Evolutionary conservation across 371 early-diverging fungal genomes (phyloP).

Genomic region (Syncephalastrum monosporum): DNA sequence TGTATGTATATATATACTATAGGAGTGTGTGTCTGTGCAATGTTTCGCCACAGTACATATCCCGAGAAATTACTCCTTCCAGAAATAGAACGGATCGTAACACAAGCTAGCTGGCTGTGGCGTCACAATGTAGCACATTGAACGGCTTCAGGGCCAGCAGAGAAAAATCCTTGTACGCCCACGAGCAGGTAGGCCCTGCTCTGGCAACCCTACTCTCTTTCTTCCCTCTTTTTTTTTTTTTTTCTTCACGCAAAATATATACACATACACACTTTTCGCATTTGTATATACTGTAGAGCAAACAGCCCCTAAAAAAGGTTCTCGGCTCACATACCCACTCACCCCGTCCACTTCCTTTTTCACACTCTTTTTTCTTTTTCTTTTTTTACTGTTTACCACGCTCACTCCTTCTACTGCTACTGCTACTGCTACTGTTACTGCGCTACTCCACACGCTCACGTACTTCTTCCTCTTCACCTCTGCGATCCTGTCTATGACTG

Average conservation of each 20-base stretch:
- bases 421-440: slow-evolving; percentile 1
- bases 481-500: not conserved
- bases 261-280: no score
- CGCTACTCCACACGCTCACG: not conserved
- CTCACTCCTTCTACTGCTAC: not conserved
- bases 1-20: no score
- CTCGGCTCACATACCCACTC: not conserved
- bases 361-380: not conserved
- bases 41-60: no score
- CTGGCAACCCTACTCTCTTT: not conserved
- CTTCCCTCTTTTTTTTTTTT: slow-evolving; percentile 11
- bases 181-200: not conserved
- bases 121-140: no score
- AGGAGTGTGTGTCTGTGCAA: no score
- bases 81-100: no score
- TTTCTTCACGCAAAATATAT: slow-evolving; percentile 3
- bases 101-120: no score
- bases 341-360: slow-evolving; percentile 3
- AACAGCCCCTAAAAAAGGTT: no score
- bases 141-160: no score
- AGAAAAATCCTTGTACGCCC: no score
- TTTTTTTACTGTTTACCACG: slow-evolving; percentile 7
- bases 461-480: not conserved
- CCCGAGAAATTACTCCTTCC: no score
- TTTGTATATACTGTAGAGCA: no score